Evolutionary conservation across 352 stramenopile species (phyloP), one percentile per base, ranked within the genome.

Genomic region (Phytophthora syringae): DNA sequence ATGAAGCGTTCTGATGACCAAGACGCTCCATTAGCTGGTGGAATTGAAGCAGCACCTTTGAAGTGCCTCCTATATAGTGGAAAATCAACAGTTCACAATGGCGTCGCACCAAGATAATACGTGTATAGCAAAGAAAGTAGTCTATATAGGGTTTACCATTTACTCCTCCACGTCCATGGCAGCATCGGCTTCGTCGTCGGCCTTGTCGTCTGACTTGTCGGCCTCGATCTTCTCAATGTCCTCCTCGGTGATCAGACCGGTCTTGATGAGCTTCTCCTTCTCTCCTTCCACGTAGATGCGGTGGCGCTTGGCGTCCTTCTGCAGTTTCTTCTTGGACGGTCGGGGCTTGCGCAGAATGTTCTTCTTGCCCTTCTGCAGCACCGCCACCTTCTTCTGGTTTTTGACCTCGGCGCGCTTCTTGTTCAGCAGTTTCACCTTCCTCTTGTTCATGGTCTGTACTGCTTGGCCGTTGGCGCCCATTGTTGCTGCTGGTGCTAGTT

Each of bases 311-410:
- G 81, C 67, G 52, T 95, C 86, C 70, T 93, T 93, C 56, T 90
- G 80, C 58, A 79, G 74, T 75, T 95, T 95, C 75, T 95, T 95
- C 84, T 94, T 95, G 71, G 80, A 92, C 44, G 81, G 68, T 12
- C 74, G 73, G 25, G 68, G 79, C 59, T 90, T 90, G 63, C 86
- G 83, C 64, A 95, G 73, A 45, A 82, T 69, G 25, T 60, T 80
- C 48, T 64, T 65, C 52, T 76, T 72, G 39, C 86, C 86, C 60
- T 92, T 82, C 59, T 90, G 61, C 34, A 86, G 34, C 42, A 61
- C 53, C 51, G 76, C 65, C 25, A 95, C 88, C 66, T 94, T 93
- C 70, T 94, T 94, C 61, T 89, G 80, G 74, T 95, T 95, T 57
- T 72, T 75, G 20, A 83, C 51, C 63, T 92, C 72, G 7, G 76